Evolutionary conservation across 1,284 basidiomycete genomes (phyloP).

Genomic region (Phaffia rhodozyma): DNA sequence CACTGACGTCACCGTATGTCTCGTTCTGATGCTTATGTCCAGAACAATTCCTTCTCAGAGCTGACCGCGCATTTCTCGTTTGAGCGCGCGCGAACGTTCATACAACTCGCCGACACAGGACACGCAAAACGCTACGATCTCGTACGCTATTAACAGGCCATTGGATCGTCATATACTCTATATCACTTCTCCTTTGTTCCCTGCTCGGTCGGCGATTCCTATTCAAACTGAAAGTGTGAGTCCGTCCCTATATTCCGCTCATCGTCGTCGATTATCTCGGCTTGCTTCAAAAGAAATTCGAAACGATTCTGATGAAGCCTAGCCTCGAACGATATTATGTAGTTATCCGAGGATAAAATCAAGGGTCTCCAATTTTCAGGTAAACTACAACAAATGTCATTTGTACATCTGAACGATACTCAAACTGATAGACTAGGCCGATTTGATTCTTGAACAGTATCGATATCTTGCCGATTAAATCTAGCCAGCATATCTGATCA

Average conservation of each 20-base stretch:
- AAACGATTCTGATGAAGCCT: too few relatives aligned
- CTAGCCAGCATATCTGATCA: background rate
- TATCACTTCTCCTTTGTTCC: constrained; percentile 11
- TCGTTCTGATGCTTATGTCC: too few relatives aligned
- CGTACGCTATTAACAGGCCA: constrained; percentile 4
- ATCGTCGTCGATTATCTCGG: too few relatives aligned
- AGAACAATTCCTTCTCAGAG: too few relatives aligned
- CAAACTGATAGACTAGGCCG: too few relatives aligned
- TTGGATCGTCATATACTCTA: background rate
- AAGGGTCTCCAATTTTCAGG: constrained; percentile 1
- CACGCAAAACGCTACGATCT: background rate
- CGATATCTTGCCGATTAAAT: constrained; percentile 3
- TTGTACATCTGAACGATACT: background rate
- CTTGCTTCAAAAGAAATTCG: too few relatives aligned
- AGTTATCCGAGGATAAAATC: background rate
- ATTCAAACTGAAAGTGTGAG: background rate
- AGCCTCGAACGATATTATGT: too few relatives aligned
- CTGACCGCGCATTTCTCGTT: too few relatives aligned
- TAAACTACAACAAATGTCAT: background rate
- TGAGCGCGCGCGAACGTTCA: too few relatives aligned
- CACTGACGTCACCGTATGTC: too few relatives aligned
- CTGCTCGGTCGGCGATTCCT: constrained; percentile 6
- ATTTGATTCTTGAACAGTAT: background rate
- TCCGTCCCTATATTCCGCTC: background rate
- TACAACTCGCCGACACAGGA: too few relatives aligned